phyloP scores from a whole-genome alignment of 768 basidiomycete species.

The Boletus fagicola region DNA sequence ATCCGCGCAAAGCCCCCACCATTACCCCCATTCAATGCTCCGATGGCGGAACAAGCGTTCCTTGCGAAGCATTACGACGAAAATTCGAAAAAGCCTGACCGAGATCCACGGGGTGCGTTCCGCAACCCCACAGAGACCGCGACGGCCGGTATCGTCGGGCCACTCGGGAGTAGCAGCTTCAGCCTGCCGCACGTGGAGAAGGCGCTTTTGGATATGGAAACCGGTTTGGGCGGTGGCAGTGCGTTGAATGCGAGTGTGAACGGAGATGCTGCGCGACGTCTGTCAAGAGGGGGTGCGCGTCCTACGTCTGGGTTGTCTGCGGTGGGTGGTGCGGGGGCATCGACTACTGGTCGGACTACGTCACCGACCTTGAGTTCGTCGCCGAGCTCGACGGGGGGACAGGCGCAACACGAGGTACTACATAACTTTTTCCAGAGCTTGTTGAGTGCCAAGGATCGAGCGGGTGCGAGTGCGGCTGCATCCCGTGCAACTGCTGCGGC shows the following conservation, averaged over 20 bases:
- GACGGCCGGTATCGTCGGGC: slow-evolving; percentile 81
- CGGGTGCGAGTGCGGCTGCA: slow-evolving; percentile 34
- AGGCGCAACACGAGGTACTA: slow-evolving; percentile 77
- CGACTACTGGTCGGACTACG: slow-evolving; percentile 34
- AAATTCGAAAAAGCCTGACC: slow-evolving; percentile 84
- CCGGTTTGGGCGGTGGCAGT: slow-evolving; percentile 39
- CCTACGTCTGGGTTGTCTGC: slow-evolving; percentile 40
- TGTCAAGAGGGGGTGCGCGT: slow-evolving; percentile 29
- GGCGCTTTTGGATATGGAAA: slow-evolving; percentile 87
- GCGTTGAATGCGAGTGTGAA: slow-evolving; percentile 34
- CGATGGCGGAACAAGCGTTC: slow-evolving; percentile 87
- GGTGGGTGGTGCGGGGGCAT: slow-evolving; percentile 35
- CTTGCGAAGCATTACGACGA: slow-evolving; percentile 89
- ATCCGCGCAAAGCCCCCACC: slow-evolving; percentile 49
- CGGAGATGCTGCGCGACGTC: slow-evolving; percentile 36
- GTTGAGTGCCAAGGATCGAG: slow-evolving; percentile 66
- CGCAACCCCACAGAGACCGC: slow-evolving; percentile 66
- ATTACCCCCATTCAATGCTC: slow-evolving; percentile 74
- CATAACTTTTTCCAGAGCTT: slow-evolving; percentile 88
- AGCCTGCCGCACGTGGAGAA: slow-evolving; percentile 85
- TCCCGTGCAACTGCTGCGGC: slow-evolving; percentile 19
- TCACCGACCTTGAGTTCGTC: slow-evolving; percentile 39
- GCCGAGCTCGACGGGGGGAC: slow-evolving; percentile 51
- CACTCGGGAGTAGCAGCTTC: slow-evolving; percentile 84
- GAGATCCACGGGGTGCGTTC: slow-evolving; percentile 88